A percentile compares a stretch with the other conserved stretches of the same genome.
Evolutionary conservation across 768 basidiomycete genomes (phyloP).

Genomic region (Suillus subaureus): DNA sequence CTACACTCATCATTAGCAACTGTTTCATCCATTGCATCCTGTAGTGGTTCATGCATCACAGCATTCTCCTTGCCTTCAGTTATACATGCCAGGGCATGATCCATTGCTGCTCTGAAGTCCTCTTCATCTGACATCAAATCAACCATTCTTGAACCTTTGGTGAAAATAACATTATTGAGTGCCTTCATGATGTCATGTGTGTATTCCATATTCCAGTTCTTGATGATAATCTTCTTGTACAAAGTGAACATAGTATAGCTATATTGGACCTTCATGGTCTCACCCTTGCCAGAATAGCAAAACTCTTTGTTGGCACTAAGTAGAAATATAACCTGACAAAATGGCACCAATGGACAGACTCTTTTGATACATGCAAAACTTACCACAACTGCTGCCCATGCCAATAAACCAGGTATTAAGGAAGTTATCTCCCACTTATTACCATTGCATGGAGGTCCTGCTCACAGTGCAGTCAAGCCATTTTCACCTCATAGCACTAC

Average conservation of each 20-base stretch:
- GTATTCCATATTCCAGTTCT: constrained; percentile 1
- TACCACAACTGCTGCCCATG: constrained; percentile 1
- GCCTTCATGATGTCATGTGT: neutral
- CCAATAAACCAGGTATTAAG: constrained; percentile 1
- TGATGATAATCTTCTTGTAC: constrained; percentile 7
- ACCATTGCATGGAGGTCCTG: neutral
- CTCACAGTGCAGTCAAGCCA: neutral
- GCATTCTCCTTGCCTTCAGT: neutral
- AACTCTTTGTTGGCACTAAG: neutral
- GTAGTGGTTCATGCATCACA: no score
- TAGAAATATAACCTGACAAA: neutral
- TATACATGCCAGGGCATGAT: neutral
- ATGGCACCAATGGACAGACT: neutral
- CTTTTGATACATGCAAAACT: neutral
- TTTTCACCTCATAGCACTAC: neutral
- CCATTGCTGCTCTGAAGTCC: neutral
- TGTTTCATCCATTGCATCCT: no score
- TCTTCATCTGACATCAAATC: neutral
- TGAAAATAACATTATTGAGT: neutral
- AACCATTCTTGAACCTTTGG: neutral
- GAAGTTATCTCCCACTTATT: neutral
- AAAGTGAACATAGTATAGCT: neutral
- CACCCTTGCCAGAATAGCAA: constrained; percentile 1
- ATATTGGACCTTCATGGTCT: neutral
- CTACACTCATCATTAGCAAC: no score